Evolutionary conservation across 2,329 filamentous ascomycete species (phyloP), one percentile per base, ranked within the genome.

Genomic region (Juglanconis oblonga): DNA sequence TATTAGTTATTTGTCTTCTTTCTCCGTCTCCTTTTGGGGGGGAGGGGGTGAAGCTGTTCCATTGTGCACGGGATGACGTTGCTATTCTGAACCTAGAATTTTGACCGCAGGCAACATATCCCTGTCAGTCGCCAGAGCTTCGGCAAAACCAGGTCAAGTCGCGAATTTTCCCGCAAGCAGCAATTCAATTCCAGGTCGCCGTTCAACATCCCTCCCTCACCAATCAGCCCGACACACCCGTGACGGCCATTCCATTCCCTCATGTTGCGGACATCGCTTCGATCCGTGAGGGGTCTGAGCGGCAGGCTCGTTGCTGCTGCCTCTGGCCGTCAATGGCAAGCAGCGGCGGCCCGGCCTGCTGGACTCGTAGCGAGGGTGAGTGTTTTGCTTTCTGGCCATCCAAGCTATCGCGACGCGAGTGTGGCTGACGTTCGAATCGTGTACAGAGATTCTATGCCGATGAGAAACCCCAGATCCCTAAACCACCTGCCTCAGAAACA

Each of bases 251-350:
- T 73, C 72, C 74, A 80, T 78, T 79, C 77, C 77, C 79, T 80
- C 79, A 88, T 88, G 86, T 82, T 88, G 83, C 86, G 85, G 79
- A 84, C 83, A 75, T 87, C 85, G 76, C 77, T 88, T 79, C 84
- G 81, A 79, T 86, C 85, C 74, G 82, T 82, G 72, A 84, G 80
- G 80, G 78, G 80, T 70, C 76, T 86, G 73, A 78, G 81, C 76
- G 76, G 77, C 73, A 81, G 78, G 77, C 78, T 83, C 70, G 69
- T 77, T 73, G 77, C 77, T 73, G 78, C 81, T 69, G 75, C 77
- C 71, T 77, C 77, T 67, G 76, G 76, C 73, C 82, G 80, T 73
- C 84, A 86, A 86, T 87, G 83, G 84, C 81, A 82, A 64, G 70
- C 73, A 65, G 70, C 74, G 63, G 74, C 74, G 61, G 71, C 72